A percentile compares a stretch with the other conserved stretches of the same genome.
These are phyloP conservation scores for Blastobotrys proliferans DNA, from an alignment of 1,139 yeast genomes.

Conservation along the genomic window DNA sequence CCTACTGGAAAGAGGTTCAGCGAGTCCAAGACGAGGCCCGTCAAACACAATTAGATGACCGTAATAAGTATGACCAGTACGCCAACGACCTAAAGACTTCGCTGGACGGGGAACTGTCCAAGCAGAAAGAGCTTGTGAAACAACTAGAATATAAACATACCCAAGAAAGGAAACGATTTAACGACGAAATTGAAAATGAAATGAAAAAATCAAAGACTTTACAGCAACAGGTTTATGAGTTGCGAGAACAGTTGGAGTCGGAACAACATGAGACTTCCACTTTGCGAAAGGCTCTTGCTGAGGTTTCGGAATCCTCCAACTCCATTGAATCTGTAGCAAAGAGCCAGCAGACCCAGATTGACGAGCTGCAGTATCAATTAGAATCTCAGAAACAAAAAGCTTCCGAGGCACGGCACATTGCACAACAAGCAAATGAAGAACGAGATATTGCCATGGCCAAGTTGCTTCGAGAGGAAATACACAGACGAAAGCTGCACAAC, in stretches of 20 bases:
- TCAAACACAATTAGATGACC: background rate
- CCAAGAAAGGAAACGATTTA: slow-evolving; percentile 20
- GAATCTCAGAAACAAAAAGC: slow-evolving; percentile 17
- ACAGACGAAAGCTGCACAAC: slow-evolving; percentile 68
- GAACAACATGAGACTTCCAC: slow-evolving; percentile 33
- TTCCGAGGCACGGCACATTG: slow-evolving; percentile 18
- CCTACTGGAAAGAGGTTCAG: slow-evolving; percentile 2
- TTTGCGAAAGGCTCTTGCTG: slow-evolving; percentile 17
- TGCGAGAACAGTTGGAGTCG: slow-evolving; percentile 28
- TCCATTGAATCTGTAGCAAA: slow-evolving; percentile 20
- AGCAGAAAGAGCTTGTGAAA: slow-evolving; percentile 1
- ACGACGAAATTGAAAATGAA: slow-evolving; percentile 8
- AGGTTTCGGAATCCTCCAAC: slow-evolving; percentile 18
- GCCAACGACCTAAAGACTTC: background rate
- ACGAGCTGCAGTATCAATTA: slow-evolving; percentile 23
- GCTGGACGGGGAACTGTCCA: background rate
- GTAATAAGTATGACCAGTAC: slow-evolving; percentile 6
- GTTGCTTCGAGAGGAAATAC: slow-evolving; percentile 45
- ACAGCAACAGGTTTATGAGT: slow-evolving; percentile 22
- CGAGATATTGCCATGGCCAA: slow-evolving; percentile 30
- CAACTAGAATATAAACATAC: slow-evolving; percentile 12
- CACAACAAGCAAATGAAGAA: slow-evolving; percentile 22
- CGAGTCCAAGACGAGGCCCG: background rate
- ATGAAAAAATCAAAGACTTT: slow-evolving; percentile 23
- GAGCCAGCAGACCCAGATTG: slow-evolving; percentile 20